Evolutionary conservation across 2,329 filamentous ascomycete species (phyloP), one percentile per base, ranked within the genome.

Genomic region (Exophiala xenobiotica): DNA sequence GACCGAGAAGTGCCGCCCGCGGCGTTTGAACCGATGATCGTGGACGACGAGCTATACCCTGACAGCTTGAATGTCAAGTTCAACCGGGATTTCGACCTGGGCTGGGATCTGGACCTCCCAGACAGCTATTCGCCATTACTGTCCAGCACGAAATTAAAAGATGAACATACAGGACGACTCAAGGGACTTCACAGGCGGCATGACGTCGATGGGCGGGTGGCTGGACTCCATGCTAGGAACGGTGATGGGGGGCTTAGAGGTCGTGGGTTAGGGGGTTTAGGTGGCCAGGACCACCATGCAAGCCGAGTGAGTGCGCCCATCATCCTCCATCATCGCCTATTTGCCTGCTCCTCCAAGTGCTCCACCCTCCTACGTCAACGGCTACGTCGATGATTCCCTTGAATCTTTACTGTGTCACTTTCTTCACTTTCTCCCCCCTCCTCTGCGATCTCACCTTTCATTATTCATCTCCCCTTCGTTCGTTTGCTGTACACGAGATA

Each of bases 31-130:
- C 55, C 52, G 29, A 19, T 58, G 26, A 58, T 58, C 35, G 29
- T 58, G 22, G 52, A 58, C 50, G 52, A 52, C 16, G 55, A 58
- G 8, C 46, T 53, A 3, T 37, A 51, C 37, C 55, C 52, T 20
- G 43, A 55, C 6, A 46, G 43, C 40, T 22, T 49, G 9, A 41
- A 48, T 20, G 20, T 53, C 18, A 40, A 38, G 18, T 53, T 58
- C 45, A 53, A 48, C 31, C 22, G 41, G 8, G 38, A 53, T 20
- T 38, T 52, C 29, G 45, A 53, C 19, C 19, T 50, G 46, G 52
- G 55, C 19, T 54, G 45, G 24, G 46, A 44, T 16, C 35, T 55
- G 52, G 54, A 51, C 44, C 31, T 29, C 49, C 38, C 45, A 48
- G 33, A 18, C 37, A 35, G 20, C 27, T 31, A 31, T 31, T 3